Conservation (phyloP, 108 stramenopile species). For the Aurantiochytrium sp. region DNA sequence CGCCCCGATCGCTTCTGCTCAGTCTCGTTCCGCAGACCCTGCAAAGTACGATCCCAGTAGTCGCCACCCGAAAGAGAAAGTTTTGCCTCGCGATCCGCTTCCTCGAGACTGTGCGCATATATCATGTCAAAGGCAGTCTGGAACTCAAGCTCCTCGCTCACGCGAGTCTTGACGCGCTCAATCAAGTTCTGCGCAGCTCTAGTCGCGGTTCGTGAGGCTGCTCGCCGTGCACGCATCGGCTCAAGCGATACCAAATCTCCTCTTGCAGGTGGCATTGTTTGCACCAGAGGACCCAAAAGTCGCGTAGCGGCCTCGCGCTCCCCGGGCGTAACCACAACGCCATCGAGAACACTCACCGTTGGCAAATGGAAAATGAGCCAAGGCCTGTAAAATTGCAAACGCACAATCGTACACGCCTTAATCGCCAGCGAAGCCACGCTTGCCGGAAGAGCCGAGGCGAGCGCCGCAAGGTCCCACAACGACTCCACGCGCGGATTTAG, state of each 20-base stretch:
- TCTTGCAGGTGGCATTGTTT: not conserved
- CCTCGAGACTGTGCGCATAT: not conserved
- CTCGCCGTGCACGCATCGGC: not conserved
- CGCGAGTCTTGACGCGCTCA: not conserved
- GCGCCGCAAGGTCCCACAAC: not conserved
- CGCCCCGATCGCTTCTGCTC: not conserved
- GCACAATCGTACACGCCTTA: not conserved
- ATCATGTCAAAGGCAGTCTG: not conserved
- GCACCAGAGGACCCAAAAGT: not conserved
- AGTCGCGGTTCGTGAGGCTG: not conserved
- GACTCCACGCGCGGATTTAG: not conserved
- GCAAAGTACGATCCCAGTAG: not conserved
- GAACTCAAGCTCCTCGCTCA: not conserved
- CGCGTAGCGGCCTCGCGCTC: not conserved
- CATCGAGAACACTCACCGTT: not conserved
- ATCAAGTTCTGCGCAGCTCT: not conserved
- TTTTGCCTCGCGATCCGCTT: not conserved
- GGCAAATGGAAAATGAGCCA: not conserved
- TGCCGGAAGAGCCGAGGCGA: not conserved
- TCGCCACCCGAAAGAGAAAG: not conserved
- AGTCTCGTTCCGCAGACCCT: not conserved
- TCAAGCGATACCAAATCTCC: not conserved
- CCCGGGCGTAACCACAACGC: not conserved
- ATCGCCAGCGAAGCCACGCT: not conserved
- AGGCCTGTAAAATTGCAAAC: not conserved